Evolutionary conservation across 148 eudicot genomes (phyloP).

Genomic region (Amaranthus cruentus): DNA sequence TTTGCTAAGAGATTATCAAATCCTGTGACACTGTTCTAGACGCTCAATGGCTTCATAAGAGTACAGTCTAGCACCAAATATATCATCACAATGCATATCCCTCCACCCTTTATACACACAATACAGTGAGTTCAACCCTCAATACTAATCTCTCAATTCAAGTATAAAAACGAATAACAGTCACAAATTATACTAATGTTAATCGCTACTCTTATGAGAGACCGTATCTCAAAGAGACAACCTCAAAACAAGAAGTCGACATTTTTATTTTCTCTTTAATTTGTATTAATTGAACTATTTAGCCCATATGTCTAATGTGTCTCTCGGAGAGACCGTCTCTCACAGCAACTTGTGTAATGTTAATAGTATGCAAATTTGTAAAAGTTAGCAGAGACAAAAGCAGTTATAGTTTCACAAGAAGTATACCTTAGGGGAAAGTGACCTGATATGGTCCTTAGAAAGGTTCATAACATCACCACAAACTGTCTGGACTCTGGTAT

Average conservation of each 20-base stretch:
- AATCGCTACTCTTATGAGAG: too few relatives aligned
- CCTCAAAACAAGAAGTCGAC: too few relatives aligned
- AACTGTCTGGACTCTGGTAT: conserved; percentile 75
- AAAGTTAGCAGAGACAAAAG: background rate
- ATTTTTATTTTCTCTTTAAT: too few relatives aligned
- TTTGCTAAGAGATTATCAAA: too few relatives aligned
- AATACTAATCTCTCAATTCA: background rate
- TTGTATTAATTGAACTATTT: too few relatives aligned
- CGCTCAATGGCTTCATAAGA: too few relatives aligned
- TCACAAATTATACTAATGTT: background rate
- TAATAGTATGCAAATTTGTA: background rate
- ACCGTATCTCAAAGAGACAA: too few relatives aligned
- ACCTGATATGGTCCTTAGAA: conserved; percentile 53
- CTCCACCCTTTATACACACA: too few relatives aligned
- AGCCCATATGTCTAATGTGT: too few relatives aligned
- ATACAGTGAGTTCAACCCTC: background rate
- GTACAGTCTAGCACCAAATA: background rate
- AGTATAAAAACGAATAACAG: background rate
- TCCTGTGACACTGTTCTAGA: too few relatives aligned
- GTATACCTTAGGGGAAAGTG: conserved; percentile 73
- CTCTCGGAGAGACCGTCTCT: too few relatives aligned
- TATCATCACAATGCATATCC: background rate
- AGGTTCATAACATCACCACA: conserved; percentile 73
- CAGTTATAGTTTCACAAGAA: background rate
- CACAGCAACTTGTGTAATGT: too few relatives aligned